These are phyloP conservation scores for Fragosphaeria purpurea DNA, from an alignment of 2,329 filamentous ascomycete genomes.

Conservation along the genomic window DNA sequence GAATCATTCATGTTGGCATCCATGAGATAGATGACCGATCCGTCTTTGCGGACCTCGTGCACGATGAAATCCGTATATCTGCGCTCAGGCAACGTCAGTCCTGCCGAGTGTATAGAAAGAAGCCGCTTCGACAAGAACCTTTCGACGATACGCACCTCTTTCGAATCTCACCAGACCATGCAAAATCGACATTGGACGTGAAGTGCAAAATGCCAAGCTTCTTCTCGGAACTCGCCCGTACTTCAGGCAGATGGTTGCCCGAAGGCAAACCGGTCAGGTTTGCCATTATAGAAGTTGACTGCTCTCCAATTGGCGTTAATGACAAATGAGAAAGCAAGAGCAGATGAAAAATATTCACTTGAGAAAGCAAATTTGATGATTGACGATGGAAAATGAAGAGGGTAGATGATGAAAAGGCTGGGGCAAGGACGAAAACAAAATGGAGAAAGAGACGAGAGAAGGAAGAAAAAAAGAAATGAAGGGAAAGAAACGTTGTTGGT, in stretches of 20 bases:
- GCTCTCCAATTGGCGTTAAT: too few species aligned
- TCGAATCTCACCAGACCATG: slow-evolving; percentile 33
- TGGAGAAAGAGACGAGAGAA: background rate
- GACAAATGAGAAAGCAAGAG: background rate
- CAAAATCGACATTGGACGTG: slow-evolving; percentile 27
- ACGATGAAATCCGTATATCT: slow-evolving; percentile 89
- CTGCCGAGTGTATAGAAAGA: background rate
- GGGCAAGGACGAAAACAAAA: background rate
- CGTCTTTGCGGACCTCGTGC: slow-evolving; percentile 72
- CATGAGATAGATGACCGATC: slow-evolving; percentile 62
- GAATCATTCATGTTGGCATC: slow-evolving; percentile 9
- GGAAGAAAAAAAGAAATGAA: background rate
- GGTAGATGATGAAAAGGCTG: background rate
- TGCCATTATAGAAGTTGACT: slow-evolving; percentile 3
- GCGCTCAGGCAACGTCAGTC: slow-evolving; percentile 5
- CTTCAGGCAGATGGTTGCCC: slow-evolving; percentile 17
- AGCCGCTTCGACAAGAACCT: too few species aligned
- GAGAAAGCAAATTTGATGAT: background rate
- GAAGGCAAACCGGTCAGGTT: slow-evolving; percentile 1
- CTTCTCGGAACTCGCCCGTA: slow-evolving; percentile 23
- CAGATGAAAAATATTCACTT: background rate
- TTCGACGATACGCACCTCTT: slow-evolving; percentile 26
- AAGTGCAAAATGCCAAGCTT: slow-evolving; percentile 32
- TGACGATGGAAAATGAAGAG: background rate
- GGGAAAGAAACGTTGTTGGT: background rate